Evolutionary conservation across 225 moss, liverwort and hornwort genomes (phyloP).

Genomic region (Marchantia paleacea): DNA sequence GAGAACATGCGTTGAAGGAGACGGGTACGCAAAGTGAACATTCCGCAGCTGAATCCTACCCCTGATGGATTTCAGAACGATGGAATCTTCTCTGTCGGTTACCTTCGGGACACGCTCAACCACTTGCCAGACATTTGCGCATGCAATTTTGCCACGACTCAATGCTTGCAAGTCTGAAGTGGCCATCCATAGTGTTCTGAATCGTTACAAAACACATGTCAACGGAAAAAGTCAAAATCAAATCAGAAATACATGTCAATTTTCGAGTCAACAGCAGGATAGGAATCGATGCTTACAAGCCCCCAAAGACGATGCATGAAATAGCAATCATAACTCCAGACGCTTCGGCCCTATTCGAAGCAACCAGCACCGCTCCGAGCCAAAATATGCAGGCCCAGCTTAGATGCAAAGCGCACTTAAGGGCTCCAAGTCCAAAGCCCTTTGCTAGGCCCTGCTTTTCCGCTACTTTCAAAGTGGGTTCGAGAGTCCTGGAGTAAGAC

Average conservation of each 20-base stretch:
- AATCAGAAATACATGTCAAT: not conserved
- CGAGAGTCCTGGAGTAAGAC: not conserved
- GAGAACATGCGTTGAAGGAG: conserved; percentile 2
- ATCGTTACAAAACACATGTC: too few relatives aligned
- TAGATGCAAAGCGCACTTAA: not conserved
- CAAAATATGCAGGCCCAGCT: conserved; percentile 20
- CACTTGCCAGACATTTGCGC: not conserved
- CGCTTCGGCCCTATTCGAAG: not conserved
- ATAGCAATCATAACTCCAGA: not conserved
- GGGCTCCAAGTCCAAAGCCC: conserved; percentile 16
- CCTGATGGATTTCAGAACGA: conserved; percentile 45
- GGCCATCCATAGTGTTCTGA: conserved; percentile 5
- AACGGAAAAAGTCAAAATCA: not conserved
- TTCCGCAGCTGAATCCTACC: conserved; percentile 26
- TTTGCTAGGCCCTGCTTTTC: conserved; percentile 6
- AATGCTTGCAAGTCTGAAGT: conserved; percentile 13
- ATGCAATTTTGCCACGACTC: conserved; percentile 1
- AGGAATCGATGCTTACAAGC: conserved; percentile 1
- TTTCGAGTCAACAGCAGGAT: too few relatives aligned
- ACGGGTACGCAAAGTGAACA: conserved; percentile 32
- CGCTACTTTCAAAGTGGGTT: not conserved
- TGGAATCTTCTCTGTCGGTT: conserved; percentile 24
- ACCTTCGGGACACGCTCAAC: conserved; percentile 4
- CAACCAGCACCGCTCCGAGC: conserved; percentile 2
- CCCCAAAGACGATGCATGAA: conserved; percentile 1